Conservation (phyloP, 2,329 filamentous ascomycete genomes). For the Bipolaris sorokiniana region DNA sequence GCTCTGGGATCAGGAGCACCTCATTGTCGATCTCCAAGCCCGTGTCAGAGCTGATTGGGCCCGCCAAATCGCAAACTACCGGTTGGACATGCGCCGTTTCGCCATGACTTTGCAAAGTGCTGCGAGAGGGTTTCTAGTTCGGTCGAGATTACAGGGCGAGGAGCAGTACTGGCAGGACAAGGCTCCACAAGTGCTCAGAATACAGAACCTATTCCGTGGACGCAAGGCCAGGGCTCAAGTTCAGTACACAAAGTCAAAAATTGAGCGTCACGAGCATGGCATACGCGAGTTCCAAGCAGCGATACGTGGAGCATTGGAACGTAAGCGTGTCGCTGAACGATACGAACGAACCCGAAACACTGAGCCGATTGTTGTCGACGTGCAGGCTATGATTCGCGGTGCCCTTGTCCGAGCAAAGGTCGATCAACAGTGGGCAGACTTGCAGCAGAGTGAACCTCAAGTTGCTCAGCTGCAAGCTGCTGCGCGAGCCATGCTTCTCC, state of each 20-base stretch:
- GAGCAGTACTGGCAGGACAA: slow-evolving; percentile 72
- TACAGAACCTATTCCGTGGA: slow-evolving; percentile 82
- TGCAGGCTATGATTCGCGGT: slow-evolving; percentile 67
- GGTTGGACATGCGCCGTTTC: slow-evolving; percentile 81
- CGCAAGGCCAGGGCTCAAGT: slow-evolving; percentile 59
- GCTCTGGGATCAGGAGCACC: slow-evolving; percentile 84
- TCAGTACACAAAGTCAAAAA: slow-evolving; percentile 55
- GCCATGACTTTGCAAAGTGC: slow-evolving; percentile 80
- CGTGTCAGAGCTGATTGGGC: slow-evolving; percentile 87
- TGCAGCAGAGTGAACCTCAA: slow-evolving; percentile 58
- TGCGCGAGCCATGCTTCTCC: slow-evolving; percentile 51
- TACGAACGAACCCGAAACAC: slow-evolving; percentile 68
- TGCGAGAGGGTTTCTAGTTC: slow-evolving; percentile 75
- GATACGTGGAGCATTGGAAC: slow-evolving; percentile 56
- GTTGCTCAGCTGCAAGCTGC: slow-evolving; percentile 49
- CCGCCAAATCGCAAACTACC: slow-evolving; percentile 81
- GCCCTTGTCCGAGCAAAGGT: slow-evolving; percentile 68
- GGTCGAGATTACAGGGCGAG: slow-evolving; percentile 66
- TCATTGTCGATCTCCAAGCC: slow-evolving; percentile 81
- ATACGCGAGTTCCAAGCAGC: slow-evolving; percentile 63
- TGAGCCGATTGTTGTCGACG: slow-evolving; percentile 61
- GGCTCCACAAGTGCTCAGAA: slow-evolving; percentile 73
- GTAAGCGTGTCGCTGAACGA: slow-evolving; percentile 55
- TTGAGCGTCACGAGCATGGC: slow-evolving; percentile 54
- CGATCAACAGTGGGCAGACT: slow-evolving; percentile 44